Base-by-base conservation (phyloP, 495 filamentous ascomycete genomes). In the Aspergillus campestris region DNA sequence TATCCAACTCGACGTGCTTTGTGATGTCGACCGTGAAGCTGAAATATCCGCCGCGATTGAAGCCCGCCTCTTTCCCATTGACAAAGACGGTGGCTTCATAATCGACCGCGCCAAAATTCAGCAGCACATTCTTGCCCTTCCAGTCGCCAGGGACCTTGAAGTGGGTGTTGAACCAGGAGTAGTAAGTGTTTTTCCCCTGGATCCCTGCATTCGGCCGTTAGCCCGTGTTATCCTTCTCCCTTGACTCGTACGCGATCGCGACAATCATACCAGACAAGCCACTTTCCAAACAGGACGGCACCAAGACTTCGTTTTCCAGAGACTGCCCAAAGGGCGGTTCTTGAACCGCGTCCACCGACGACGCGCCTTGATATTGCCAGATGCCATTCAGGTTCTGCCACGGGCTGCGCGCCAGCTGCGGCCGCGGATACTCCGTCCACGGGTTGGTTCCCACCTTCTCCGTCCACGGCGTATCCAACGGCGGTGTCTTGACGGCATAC, bases 91-190 rank as follows among this genome's bases (percentile, higher is more conserved):
- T 80, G 0, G 82, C 77, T 50, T 83, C 72, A 48, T 84, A 80
- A 48, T 86, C 82, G 8, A 85, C 78, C 1, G 82, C 82, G 35
- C 75, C 82, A 42, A 86, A 86, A 40, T 83, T 78, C n/a, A 86
- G 66, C 42, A 83, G 42, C 4, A 82, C 62, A 0, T 60, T 47
- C 43, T 70, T 50, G 12, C 48, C 53, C 2, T 62, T 49, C 71
- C 77, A 84, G 34, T 56, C 51, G 0, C 59, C 44, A 3, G 79
- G 74, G 0, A 83, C 64, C 2, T 58, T 65, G 48, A 86, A 83
- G 4, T 60, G 68, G 6, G 71, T 82, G n/a, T 63, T 59, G 38
- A 79, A 82, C 79, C 78, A 81, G 31, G 79, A 82, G 50, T 77
- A 75, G 28, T 71, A 61, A 7, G 65, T 60, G 37, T 66, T 66